Conservation (phyloP, 2,329 filamentous ascomycete genomes). For the Leptographium wingfieldii region DNA sequence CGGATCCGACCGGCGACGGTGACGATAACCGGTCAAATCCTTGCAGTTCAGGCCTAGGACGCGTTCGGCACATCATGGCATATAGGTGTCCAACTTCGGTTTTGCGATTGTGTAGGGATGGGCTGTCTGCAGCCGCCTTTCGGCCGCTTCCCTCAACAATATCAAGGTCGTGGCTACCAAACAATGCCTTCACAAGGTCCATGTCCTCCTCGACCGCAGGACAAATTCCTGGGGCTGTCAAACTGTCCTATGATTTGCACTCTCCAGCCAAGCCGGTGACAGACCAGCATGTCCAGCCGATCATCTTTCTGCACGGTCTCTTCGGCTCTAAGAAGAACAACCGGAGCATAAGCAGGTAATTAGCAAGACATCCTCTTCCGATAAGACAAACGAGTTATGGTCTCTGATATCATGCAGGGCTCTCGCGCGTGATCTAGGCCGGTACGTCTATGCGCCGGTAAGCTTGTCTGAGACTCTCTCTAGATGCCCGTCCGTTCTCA, state of each 20-base stretch:
- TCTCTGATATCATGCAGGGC: conserved; percentile 36
- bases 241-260: conserved; percentile 55
- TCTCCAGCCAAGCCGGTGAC: conserved; percentile 35
- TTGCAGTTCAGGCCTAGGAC: background rate
- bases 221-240: conserved; percentile 11
- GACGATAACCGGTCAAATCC: background rate
- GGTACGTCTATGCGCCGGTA: conserved; percentile 72
- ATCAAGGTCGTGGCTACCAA: background rate
- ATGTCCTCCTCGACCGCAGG: background rate
- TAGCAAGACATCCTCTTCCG: conserved; percentile 9
- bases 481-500: conserved; percentile 2
- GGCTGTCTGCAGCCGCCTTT: background rate
- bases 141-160: background rate
- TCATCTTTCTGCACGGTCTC: conserved; percentile 82
- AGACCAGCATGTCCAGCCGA: conserved; percentile 40
- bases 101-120: background rate
- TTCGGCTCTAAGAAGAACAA: conserved; percentile 97
- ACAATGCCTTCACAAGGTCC: background rate
- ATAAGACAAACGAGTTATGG: background rate
- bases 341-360: conserved; percentile 84
- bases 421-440: conserved; percentile 66
- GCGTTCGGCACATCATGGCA: background rate
- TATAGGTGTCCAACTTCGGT: background rate
- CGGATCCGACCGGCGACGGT: background rate
- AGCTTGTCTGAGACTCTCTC: conserved; percentile 17